phyloP scores from a whole-genome alignment of 2,329 filamentous ascomycete genomes.

The Alternaria arbusti region DNA sequence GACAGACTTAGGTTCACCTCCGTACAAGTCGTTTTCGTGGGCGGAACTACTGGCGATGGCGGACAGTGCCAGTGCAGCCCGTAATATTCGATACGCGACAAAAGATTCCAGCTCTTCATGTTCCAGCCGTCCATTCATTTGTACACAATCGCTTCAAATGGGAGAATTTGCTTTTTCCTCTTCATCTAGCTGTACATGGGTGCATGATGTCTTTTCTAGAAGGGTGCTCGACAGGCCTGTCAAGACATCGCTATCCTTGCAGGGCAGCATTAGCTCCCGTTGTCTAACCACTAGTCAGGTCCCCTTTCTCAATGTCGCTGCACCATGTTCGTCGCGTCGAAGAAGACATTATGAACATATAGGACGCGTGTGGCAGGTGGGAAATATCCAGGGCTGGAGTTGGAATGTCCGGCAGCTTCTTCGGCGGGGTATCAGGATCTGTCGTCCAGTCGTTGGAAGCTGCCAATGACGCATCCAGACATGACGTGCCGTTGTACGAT shows the following conservation, averaged over 20 bases:
- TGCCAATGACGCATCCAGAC: conserved; percentile 4
- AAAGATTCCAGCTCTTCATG: not conserved
- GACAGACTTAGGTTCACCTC: not conserved
- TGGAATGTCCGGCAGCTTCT: not conserved
- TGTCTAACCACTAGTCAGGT: conserved; percentile 17
- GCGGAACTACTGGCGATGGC: not conserved
- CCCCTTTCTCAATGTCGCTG: conserved; percentile 12
- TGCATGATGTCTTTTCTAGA: not conserved
- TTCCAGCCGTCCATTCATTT: not conserved
- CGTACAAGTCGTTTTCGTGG: not conserved
- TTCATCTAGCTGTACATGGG: not conserved
- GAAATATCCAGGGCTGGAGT: not conserved
- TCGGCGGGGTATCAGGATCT: not conserved
- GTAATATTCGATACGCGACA: not conserved
- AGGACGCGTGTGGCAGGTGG: not conserved
- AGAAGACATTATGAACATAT: not conserved
- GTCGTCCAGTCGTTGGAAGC: conserved; percentile 3
- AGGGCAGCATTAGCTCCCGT: conserved; percentile 19
- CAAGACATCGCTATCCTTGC: not conserved
- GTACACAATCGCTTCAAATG: not conserved
- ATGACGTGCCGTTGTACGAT: conserved; percentile 11
- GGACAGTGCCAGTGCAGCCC: not conserved
- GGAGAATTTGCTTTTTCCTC: not conserved
- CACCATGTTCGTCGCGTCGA: conserved; percentile 1
- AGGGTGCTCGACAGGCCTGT: not conserved